Conservation (phyloP, 345 rosid genomes). For the Hibiscus trionum region DNA sequence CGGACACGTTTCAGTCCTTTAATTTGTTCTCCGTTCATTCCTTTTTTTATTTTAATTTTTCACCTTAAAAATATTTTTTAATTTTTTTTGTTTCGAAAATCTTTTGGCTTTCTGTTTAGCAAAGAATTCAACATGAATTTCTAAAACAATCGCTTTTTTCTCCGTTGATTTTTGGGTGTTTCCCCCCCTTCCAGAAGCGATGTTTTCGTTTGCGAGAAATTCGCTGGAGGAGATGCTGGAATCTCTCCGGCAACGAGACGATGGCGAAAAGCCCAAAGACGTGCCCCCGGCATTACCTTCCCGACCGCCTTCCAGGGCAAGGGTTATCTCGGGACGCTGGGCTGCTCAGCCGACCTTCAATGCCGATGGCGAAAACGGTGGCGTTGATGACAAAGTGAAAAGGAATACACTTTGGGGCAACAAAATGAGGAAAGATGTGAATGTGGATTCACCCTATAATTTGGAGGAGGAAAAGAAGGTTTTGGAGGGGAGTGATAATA, state of each 20-base stretch:
- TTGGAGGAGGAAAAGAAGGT: constrained; percentile 21
- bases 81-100: background rate
- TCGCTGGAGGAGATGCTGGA: constrained; percentile 95
- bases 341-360: constrained; percentile 45
- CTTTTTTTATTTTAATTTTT: background rate
- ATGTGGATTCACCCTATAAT: constrained; percentile 57
- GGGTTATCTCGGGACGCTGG: constrained; percentile 69
- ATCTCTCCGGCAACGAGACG: constrained; percentile 63
- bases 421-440: constrained; percentile 49
- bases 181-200: constrained; percentile 20
- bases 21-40: background rate
- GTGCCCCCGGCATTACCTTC: constrained; percentile 87
- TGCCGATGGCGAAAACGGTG: constrained; percentile 6
- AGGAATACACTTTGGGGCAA: constrained; percentile 74
- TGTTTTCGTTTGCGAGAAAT: constrained; percentile 76
- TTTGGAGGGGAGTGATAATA: constrained; percentile 32
- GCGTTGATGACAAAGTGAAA: constrained; percentile 31
- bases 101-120: background rate
- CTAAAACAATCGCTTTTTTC: background rate
- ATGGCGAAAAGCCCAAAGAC: constrained; percentile 57
- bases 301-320: constrained; percentile 70
- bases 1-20: background rate
- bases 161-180: background rate
- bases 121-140: background rate
- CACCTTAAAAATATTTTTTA: background rate